phyloP scores from a whole-genome alignment of 2,329 filamentous ascomycete genomes.

The Orbilia oligospora region DNA sequence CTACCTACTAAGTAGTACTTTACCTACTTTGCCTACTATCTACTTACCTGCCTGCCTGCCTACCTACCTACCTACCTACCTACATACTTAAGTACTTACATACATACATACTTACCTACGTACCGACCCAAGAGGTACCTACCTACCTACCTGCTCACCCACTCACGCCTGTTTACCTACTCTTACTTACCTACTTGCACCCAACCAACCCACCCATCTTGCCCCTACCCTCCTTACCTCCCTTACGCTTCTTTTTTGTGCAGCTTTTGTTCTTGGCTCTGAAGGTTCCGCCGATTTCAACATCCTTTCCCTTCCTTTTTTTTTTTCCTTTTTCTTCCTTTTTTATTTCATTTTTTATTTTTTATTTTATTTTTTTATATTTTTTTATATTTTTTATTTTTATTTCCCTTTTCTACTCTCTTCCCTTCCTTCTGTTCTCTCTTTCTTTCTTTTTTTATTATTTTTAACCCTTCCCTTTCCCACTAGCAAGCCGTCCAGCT shows the following conservation, averaged over 20 bases:
- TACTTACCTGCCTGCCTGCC: conserved; percentile 11
- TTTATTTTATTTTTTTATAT: background rate
- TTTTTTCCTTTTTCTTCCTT: background rate
- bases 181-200: too few species aligned
- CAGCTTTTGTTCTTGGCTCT: conserved; percentile 4
- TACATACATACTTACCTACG: background rate
- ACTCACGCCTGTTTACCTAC: background rate
- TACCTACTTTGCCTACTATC: conserved; percentile 5
- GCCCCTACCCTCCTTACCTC: background rate
- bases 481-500: conserved; percentile 36
- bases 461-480: conserved; percentile 11
- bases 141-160: background rate
- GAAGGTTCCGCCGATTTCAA: conserved; percentile 11
- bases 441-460: background rate
- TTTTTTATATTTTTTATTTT: background rate
- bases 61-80: conserved; percentile 2
- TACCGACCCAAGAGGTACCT: background rate
- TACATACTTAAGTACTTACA: background rate
- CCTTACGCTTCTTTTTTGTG: background rate
- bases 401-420: background rate
- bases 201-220: background rate
- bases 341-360: background rate
- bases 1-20: conserved; percentile 10
- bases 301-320: background rate
- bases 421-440: conserved; percentile 1